Evolutionary conservation across 345 rosid genomes (phyloP).

Genomic region (Euphorbia lathyris): DNA sequence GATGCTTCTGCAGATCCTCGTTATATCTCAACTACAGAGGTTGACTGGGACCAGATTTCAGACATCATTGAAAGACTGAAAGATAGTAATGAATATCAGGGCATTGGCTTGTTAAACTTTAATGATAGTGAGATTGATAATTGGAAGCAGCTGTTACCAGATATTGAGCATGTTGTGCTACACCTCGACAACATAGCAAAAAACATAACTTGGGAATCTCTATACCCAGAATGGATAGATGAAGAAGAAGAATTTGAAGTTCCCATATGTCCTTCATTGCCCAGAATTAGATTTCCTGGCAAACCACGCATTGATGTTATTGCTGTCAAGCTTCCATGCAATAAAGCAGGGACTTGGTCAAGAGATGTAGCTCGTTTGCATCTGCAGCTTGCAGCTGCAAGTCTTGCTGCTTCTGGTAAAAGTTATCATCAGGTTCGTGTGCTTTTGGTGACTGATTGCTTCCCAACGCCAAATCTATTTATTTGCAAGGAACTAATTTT

Average conservation of each 20-base stretch:
- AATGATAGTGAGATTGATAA: conserved; percentile 51
- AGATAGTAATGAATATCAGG: conserved; percentile 49
- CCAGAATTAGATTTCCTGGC: conserved; percentile 59
- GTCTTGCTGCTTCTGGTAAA: conserved; percentile 73
- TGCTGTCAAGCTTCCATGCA: conserved; percentile 77
- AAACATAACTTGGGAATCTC: conserved; percentile 68
- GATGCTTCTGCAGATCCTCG: conserved; percentile 43
- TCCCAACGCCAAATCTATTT: conserved; percentile 75
- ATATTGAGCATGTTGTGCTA: conserved; percentile 57
- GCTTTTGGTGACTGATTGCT: conserved; percentile 65
- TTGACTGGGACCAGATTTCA: conserved; percentile 64
- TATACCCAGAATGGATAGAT: conserved; percentile 93
- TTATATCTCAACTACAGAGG: conserved; percentile 48
- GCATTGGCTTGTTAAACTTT: conserved; percentile 73
- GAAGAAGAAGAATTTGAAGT: conserved; percentile 86
- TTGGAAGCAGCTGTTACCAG: conserved; percentile 54
- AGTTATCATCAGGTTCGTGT: conserved; percentile 66
- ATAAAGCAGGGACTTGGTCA: conserved; percentile 61
- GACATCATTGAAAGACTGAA: conserved; percentile 45
- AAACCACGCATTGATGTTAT: conserved; percentile 74
- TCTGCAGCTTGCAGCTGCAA: conserved; percentile 78
- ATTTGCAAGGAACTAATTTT: conserved; percentile 68
- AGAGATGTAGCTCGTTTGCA: conserved; percentile 85
- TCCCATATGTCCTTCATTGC: conserved; percentile 73
- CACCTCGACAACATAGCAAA: conserved; percentile 39